Conservation (phyloP, 805 yeast genomes). For the Kluyveromyces lactis region DNA sequence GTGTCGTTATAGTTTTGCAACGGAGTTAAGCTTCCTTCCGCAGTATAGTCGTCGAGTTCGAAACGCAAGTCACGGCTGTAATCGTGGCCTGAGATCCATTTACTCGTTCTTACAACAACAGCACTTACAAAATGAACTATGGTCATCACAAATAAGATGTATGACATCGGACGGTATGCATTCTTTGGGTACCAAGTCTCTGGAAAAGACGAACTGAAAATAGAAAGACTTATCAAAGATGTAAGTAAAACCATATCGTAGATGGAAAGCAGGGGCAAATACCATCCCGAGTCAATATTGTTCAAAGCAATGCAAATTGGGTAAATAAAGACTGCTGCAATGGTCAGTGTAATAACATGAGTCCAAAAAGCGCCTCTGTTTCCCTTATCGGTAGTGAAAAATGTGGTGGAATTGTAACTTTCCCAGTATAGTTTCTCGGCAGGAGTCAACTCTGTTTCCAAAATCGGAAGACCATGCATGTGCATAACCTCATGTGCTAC, state of each 20-base stretch:
- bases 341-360: slow-evolving; percentile 42
- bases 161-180: slow-evolving; percentile 60
- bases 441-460: slow-evolving; percentile 55
- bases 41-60: not conserved
- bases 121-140: slow-evolving; percentile 49
- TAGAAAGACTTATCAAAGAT: slow-evolving; percentile 46
- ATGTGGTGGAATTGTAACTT: slow-evolving; percentile 67
- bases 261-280: slow-evolving; percentile 44
- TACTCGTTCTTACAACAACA: slow-evolving; percentile 24
- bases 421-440: slow-evolving; percentile 76
- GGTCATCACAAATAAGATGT: slow-evolving; percentile 47
- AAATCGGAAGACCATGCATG: slow-evolving; percentile 68
- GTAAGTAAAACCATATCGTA: slow-evolving; percentile 40
- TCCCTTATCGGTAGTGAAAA: slow-evolving; percentile 44
- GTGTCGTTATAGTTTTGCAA: slow-evolving; percentile 16
- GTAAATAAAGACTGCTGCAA: slow-evolving; percentile 46
- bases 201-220: slow-evolving; percentile 53
- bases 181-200: slow-evolving; percentile 63
- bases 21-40: slow-evolving; percentile 18
- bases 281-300: slow-evolving; percentile 49
- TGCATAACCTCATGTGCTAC: slow-evolving; percentile 40
- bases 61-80: slow-evolving; percentile 15
- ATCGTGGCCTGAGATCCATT: slow-evolving; percentile 17
- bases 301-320: slow-evolving; percentile 64
- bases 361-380: slow-evolving; percentile 43